Base-by-base conservation (phyloP, 2,329 filamentous ascomycete species). In the Alternaria conjuncta region DNA sequence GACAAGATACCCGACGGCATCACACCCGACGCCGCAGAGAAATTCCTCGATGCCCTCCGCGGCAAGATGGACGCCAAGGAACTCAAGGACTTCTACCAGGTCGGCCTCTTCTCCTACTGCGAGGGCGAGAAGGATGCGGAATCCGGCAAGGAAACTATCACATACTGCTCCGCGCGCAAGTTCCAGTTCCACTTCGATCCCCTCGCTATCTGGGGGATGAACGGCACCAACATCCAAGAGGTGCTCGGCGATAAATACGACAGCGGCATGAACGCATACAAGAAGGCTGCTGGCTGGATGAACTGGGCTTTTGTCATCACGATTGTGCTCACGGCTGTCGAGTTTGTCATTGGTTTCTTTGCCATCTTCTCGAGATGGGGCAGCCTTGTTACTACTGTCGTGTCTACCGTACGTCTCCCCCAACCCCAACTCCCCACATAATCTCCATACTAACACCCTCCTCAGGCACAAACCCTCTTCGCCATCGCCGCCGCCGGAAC, bases 71-170 rank as follows among this genome's bases (percentile, higher is more conserved):
- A 76, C 6, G 71, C 78, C 46, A 73, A 74, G 57, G 68, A 87
- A 58, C 86, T 97, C 63, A 87, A 86, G 74, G 89, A 95, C 77
- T 85, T 89, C 75, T 98, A 97, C 86, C 87, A 92, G 65, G 85
- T 98, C 76, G 88, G 87, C 76, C 86, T 98, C 41, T 97, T 93
- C 92, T 92, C 91, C 78, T 97, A 94, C 86, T 98, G 96, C 87
- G 83, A 84, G 61, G 88, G 86, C 57, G 81, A 85, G 55, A 86
- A 86, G 69, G 84, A 84, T 72, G 84, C 86, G 66, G 84, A 85
- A 67, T 62, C 64, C 3, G 83, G 77, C 53, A 75, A 78, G 60
- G 85, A 84, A 69, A 79, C 80, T 15, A 80, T 86, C 69, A 82
- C 81, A 46, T 81, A 86, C 71, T 98, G 95, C 87, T 90, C 89